A percentile compares a stretch with the other conserved stretches of the same genome.
These are phyloP conservation scores for Talaromyces adpressus DNA, from an alignment of 495 filamentous ascomycete genomes.

Conservation along the genomic window DNA sequence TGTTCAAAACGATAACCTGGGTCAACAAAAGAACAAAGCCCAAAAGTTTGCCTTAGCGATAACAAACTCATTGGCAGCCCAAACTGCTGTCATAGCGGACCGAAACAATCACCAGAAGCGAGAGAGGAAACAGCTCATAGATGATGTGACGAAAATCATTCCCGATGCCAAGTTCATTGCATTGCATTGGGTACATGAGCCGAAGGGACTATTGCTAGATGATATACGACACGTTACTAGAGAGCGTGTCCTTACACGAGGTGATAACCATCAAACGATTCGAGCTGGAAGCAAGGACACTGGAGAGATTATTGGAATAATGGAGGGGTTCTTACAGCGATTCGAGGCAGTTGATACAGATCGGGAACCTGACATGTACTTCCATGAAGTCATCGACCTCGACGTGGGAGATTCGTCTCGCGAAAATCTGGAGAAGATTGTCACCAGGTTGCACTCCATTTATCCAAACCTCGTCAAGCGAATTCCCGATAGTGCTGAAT, in stretches of 20 bases:
- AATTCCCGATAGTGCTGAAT: slow-evolving; percentile 65
- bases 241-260: slow-evolving; percentile 71
- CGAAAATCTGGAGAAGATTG: slow-evolving; percentile 75
- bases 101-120: slow-evolving; percentile 87
- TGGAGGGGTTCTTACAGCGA: slow-evolving; percentile 85
- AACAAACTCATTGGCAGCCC: slow-evolving; percentile 46
- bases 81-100: slow-evolving; percentile 79
- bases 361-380: slow-evolving; percentile 61
- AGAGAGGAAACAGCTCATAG: slow-evolving; percentile 80
- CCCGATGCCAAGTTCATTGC: slow-evolving; percentile 70
- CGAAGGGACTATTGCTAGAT: slow-evolving; percentile 45
- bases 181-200: slow-evolving; percentile 83
- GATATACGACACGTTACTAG: slow-evolving; percentile 68
- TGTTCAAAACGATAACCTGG: slow-evolving; percentile 94
- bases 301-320: slow-evolving; percentile 74
- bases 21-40: slow-evolving; percentile 62
- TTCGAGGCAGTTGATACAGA: slow-evolving; percentile 70
- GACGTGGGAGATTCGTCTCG: slow-evolving; percentile 70
- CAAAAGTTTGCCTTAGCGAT: slow-evolving; percentile 64
- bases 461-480: slow-evolving; percentile 68
- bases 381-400: slow-evolving; percentile 79
- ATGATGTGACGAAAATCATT: slow-evolving; percentile 58
- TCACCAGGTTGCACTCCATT: slow-evolving; percentile 56
- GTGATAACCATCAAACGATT: slow-evolving; percentile 98
- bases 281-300: slow-evolving; percentile 61